Evolutionary conservation across 371 early-diverging fungal species (phyloP).

Genomic region (Blastocladiella emersonii): DNA sequence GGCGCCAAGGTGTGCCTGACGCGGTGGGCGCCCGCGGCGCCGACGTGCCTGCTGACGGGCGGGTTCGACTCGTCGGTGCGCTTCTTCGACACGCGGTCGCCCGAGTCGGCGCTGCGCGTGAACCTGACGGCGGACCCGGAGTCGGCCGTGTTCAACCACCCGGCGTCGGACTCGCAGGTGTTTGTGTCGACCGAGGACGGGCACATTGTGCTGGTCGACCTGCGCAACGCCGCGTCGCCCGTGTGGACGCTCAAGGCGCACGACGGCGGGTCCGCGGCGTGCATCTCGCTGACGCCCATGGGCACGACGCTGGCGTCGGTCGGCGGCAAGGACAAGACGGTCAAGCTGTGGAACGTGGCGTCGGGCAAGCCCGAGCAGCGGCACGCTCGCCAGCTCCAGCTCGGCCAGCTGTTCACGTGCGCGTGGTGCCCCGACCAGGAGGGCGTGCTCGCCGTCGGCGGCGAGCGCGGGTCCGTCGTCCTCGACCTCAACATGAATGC

Average conservation of each 20-base stretch:
- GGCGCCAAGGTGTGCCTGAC: constrained; percentile 2
- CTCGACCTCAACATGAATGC: constrained; percentile 81
- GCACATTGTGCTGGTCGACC: constrained; percentile 72
- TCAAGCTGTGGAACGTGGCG: constrained; percentile 84
- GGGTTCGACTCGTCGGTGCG: constrained; percentile 74
- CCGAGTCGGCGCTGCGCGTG: constrained; percentile 42
- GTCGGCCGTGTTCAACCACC: constrained; percentile 72
- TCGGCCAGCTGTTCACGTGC: constrained; percentile 15
- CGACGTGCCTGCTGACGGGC: constrained; percentile 73
- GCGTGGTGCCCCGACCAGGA: constrained; percentile 3
- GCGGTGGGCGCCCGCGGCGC: constrained; percentile 73
- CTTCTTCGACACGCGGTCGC: constrained; percentile 76
- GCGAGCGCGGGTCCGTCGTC: constrained; percentile 69
- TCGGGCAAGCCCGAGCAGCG: constrained; percentile 60
- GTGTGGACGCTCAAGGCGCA: constrained; percentile 85
- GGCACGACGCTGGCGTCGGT: constrained; percentile 78
- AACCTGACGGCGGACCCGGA: constrained; percentile 77
- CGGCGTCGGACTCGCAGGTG: constrained; percentile 31
- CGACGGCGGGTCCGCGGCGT: constrained; percentile 67
- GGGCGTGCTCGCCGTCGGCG: constrained; percentile 54
- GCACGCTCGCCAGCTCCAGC: constrained; percentile 60
- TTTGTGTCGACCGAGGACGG: constrained; percentile 79
- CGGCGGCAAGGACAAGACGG: constrained; percentile 68
- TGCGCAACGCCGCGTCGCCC: constrained; percentile 38
- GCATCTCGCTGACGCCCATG: constrained; percentile 66